These are phyloP conservation scores for Ganoderma lingzhi DNA, from an alignment of 1,284 basidiomycete species.

Conservation along the genomic window DNA sequence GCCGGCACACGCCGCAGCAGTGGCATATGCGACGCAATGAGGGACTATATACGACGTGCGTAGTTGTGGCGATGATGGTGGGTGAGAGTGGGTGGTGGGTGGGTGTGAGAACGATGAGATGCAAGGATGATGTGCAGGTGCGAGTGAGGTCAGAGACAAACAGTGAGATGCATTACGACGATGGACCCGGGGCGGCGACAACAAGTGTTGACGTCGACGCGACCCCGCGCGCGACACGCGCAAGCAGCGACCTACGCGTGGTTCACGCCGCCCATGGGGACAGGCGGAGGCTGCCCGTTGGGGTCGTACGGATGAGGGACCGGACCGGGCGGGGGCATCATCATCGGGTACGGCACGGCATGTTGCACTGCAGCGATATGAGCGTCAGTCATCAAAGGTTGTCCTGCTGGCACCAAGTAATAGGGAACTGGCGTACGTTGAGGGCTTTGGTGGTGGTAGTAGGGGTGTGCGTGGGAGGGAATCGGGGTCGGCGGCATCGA, in stretches of 20 bases:
- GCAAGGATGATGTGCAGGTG: conserved; percentile 14
- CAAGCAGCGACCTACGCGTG: conserved; percentile 52
- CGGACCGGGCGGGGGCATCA: conserved; percentile 81
- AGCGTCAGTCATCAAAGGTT: conserved; percentile 27
- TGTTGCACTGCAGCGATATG: conserved; percentile 67
- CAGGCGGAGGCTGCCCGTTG: conserved; percentile 60
- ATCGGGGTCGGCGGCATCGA: conserved; percentile 89
- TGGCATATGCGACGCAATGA: conserved; percentile 6
- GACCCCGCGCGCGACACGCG: conserved; percentile 1
- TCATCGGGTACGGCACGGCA: conserved; percentile 84
- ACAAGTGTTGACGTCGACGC: neutral
- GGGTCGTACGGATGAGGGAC: conserved; percentile 76
- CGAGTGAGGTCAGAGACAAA: conserved; percentile 26
- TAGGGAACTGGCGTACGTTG: conserved; percentile 66
- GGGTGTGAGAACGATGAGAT: conserved; percentile 2
- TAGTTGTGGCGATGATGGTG: neutral
- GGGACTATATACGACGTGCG: conserved; percentile 4
- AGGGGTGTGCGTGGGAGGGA: conserved; percentile 82
- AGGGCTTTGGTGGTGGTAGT: conserved; percentile 87
- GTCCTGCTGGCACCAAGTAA: conserved; percentile 32
- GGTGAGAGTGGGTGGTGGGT: conserved; percentile 7
- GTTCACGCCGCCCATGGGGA: conserved; percentile 71
- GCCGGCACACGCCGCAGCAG: conserved; percentile 15
- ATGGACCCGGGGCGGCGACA: conserved; percentile 4
- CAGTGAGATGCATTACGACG: conserved; percentile 24